phyloP scores from a whole-genome alignment of 768 basidiomycete genomes.

The Krasilnikovozyma curviuscula region DNA sequence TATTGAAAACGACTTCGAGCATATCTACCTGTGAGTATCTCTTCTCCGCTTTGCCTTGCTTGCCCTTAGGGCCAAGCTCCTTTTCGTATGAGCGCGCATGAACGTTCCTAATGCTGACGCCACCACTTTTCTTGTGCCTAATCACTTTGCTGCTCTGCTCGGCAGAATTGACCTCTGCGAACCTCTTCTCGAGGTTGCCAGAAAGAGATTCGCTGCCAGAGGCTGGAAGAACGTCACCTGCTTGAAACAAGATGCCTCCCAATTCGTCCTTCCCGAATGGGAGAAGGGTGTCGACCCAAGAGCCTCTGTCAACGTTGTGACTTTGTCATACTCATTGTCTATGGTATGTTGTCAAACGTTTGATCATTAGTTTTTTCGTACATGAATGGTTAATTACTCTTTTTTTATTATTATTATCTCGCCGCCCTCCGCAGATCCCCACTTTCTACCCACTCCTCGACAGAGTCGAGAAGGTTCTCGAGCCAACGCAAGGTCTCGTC shows the following conservation, averaged over 20 bases:
- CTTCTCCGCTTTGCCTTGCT: background rate
- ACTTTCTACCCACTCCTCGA: slow-evolving; percentile 49
- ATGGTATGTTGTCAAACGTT: slow-evolving; percentile 22
- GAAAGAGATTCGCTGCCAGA: slow-evolving; percentile 42
- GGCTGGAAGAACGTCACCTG: slow-evolving; percentile 60
- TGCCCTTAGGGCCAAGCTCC: too few relatives aligned
- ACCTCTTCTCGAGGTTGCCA: slow-evolving; percentile 48
- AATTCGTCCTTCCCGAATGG: slow-evolving; percentile 44
- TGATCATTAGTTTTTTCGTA: background rate
- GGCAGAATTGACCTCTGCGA: slow-evolving; percentile 48
- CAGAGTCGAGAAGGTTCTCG: slow-evolving; percentile 44
- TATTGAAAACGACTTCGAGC: slow-evolving; percentile 42
- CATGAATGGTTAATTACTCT: background rate
- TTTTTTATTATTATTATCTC: background rate
- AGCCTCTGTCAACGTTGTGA: slow-evolving; percentile 29
- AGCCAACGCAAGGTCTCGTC: slow-evolving; percentile 40
- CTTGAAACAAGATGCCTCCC: slow-evolving; percentile 50
- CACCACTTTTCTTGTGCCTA: background rate
- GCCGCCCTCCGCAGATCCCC: slow-evolving; percentile 31
- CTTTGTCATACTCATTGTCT: slow-evolving; percentile 31
- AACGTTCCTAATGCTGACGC: too few relatives aligned
- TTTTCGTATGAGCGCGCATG: too few relatives aligned
- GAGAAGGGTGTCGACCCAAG: slow-evolving; percentile 35
- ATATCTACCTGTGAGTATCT: slow-evolving; percentile 35
- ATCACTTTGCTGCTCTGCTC: too few relatives aligned